Base-by-base conservation (phyloP, 2,329 filamentous ascomycete genomes). In the Aspergillus sp. region DNA sequence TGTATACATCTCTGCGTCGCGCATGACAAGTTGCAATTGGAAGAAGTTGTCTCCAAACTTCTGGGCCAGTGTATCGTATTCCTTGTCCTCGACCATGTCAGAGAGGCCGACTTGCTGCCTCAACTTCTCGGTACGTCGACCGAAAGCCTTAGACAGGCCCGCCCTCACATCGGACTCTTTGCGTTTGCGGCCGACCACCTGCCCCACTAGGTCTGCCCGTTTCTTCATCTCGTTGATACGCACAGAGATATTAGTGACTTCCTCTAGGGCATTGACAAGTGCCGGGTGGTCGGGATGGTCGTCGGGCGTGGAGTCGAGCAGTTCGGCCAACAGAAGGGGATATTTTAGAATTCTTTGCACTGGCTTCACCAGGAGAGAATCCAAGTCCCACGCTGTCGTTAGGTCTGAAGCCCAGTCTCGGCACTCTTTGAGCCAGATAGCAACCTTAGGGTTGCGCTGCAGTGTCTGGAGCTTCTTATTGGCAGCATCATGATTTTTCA, bases 311-410 rank as follows among this genome's bases (percentile, higher is more conserved):
- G 89, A 85, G 64, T 92, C 88, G 23, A 96, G 81, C 10, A 99
- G 81, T 59, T 92, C 88, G 36, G 88, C 87, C 48, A 99, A 86
- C 43, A 99, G 82, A 49, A 97, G 88, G 3, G 92, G 92, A 72
- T 98, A 99, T 71, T 97, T 97, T 36, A 94, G 89, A 63, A 98
- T 89, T 51, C 95, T 87, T 77, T 99, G 95, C 75, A 96, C 93
- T 1, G 95, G 95, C 76, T 99, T 99, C 72, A 99, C 94, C 19
- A 99, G 85, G n/a, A 99, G 82, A 0, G 95, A 96, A 75, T 97
- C 93, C 62, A 99, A 78, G 75, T 96, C 91, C 95, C 95, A 99
- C 0, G 95, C 94, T 25, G 89, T 87, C 0, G 95, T 99, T 64
- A 99, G 84, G 73, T 97, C 95, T 68, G 92, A 91, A 12, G 94